Evolutionary conservation across 140 eudicot genomes (phyloP).

Genomic region (Eryngium alpinum): DNA sequence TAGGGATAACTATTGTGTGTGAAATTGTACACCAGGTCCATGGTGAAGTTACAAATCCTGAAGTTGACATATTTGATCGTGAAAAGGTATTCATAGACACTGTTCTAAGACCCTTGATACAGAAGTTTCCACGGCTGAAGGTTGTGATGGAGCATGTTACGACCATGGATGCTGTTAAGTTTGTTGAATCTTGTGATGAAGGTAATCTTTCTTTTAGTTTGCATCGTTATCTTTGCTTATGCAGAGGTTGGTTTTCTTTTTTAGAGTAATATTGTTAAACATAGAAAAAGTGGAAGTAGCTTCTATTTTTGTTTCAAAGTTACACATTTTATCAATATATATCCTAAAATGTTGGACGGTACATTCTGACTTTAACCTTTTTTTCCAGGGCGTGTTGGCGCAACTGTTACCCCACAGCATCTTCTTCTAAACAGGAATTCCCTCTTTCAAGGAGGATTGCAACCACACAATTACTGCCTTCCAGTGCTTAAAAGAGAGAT

Average conservation of each 20-base stretch:
- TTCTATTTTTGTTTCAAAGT: neutral
- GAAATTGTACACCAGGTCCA: constrained; percentile 55
- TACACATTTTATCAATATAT: neutral
- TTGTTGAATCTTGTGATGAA: constrained; percentile 77
- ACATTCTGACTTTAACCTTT: neutral
- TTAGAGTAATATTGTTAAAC: no score
- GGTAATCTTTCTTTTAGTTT: constrained; percentile 31
- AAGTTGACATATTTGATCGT: constrained; percentile 85
- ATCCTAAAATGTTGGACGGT: neutral
- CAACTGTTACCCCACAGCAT: constrained; percentile 97
- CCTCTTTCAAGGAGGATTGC: constrained; percentile 94
- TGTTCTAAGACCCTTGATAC: constrained; percentile 60
- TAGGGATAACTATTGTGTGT: neutral
- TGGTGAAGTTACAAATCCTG: constrained; percentile 89
- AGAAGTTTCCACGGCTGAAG: constrained; percentile 66
- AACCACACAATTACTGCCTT: constrained; percentile 89
- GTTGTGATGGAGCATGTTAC: constrained; percentile 99
- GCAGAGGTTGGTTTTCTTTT: neutral
- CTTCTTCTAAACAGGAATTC: constrained; percentile 82
- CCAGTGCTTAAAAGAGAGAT: constrained; percentile 94
- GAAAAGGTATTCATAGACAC: constrained; percentile 82
- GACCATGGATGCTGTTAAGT: constrained; percentile 76
- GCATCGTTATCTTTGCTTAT: neutral
- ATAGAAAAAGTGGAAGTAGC: neutral
- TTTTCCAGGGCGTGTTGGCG: constrained; percentile 72